Conservation (phyloP, 2,329 filamentous ascomycete species). For the Triangularia setosa region DNA sequence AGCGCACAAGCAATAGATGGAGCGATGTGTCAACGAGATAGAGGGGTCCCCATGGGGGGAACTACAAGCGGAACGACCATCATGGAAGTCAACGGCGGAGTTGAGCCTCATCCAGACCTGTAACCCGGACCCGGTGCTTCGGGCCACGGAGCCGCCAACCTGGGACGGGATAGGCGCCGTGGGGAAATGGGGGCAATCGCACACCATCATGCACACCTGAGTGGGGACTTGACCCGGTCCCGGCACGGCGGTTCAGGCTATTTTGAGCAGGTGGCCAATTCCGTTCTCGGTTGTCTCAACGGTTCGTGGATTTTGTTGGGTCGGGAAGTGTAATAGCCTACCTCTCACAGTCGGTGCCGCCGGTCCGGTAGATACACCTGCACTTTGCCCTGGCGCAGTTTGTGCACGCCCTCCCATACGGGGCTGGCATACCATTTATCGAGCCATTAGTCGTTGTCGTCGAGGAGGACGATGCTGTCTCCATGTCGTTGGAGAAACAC, state of each 20-base stretch:
- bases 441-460: not conserved
- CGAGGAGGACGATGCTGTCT: not conserved
- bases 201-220: not conserved
- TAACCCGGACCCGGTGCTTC: slow-evolving; percentile 4
- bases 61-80: not conserved
- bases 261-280: not conserved
- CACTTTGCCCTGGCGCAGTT: slow-evolving; percentile 47
- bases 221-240: slow-evolving; percentile 1
- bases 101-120: not conserved
- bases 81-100: not conserved
- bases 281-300: not conserved
- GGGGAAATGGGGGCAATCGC: slow-evolving; percentile 1
- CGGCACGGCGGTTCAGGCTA: not conserved
- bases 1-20: slow-evolving; percentile 2
- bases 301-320: not conserved
- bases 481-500: not conserved
- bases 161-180: slow-evolving; percentile 16
- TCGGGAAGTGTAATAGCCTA: slow-evolving; percentile 13
- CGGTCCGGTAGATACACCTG: slow-evolving; percentile 42
- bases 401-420: slow-evolving; percentile 43
- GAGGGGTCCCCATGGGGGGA: not conserved
- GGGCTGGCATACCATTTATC: slow-evolving; percentile 17
- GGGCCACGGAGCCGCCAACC: slow-evolving; percentile 5
- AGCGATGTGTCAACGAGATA: not conserved
- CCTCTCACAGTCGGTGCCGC: slow-evolving; percentile 32